Base-by-base conservation (phyloP, 192 early-diverging fungal species). In the Spinellus fusiger region DNA sequence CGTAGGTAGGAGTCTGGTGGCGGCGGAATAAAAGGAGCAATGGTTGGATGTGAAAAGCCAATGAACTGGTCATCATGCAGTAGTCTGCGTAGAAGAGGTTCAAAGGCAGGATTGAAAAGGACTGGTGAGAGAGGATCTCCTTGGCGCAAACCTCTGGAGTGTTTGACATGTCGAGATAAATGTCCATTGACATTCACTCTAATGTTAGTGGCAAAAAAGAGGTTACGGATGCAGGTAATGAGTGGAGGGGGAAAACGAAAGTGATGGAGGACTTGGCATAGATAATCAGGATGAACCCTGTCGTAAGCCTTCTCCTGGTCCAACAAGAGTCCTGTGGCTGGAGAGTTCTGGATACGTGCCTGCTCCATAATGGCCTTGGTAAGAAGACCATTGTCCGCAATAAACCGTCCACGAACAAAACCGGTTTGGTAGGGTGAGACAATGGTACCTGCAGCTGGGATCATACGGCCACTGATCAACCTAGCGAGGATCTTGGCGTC, bases 41-140 rank as follows among this genome's bases (percentile, higher is more conserved):
- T n/a, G n/a, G n/a, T n/a, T n/a, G n/a, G n/a, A n/a, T n/a, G n/a
- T n/a, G n/a, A n/a, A n/a, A n/a, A n/a, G n/a, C n/a, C n/a, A n/a
- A n/a, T n/a, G n/a, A n/a, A n/a, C n/a, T n/a, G n/a, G n/a, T n/a
- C n/a, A n/a, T n/a, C n/a, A n/a, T n/a, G n/a, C n/a, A n/a, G n/a
- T n/a, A n/a, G n/a, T 10, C 22, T 9, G 6, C 58, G 64, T 1
- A 72, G 44, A 5, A 65, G 38, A 10, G 69, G 63, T 25, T 70
- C 69, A 22, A 70, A 46, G 4, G 54, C 69, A 1, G 62, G 35
- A 26, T 65, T 62, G 52, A 56, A 62, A 1, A 71, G 54, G 1
- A 63, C 15, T 0, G 67, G 67, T 8, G 67, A 59, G 4, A 63
- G 53, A 18, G 64, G 70, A 22, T 72, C 64, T 13, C 71, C 65